These are phyloP conservation scores for Fusarium nodosum DNA, from an alignment of 2,329 filamentous ascomycete genomes.

Conservation along the genomic window DNA sequence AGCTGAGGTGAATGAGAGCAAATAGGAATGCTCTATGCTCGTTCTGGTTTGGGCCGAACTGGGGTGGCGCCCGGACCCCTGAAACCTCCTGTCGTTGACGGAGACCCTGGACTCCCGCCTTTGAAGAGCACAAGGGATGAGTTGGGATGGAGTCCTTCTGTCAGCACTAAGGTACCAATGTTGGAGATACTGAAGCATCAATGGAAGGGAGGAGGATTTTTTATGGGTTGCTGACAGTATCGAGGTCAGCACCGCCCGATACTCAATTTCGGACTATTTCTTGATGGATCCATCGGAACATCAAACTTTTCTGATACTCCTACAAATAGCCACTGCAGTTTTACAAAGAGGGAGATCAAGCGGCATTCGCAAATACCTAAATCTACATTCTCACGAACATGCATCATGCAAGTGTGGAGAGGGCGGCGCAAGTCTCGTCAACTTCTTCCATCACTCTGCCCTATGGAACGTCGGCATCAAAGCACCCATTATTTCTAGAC, in stretches of 20 bases:
- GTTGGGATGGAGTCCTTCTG: slow-evolving; percentile 15
- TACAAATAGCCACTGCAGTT: neutral
- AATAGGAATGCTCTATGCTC: slow-evolving; percentile 17
- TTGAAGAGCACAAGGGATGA: slow-evolving; percentile 2
- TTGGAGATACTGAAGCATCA: slow-evolving; percentile 18
- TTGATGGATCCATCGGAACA: neutral
- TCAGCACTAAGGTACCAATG: slow-evolving; percentile 27
- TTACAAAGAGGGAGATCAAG: neutral
- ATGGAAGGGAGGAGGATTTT: neutral
- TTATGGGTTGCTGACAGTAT: slow-evolving; percentile 3
- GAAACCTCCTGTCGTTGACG: slow-evolving; percentile 18
- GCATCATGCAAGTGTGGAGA: slow-evolving; percentile 18
- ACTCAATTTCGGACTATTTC: neutral
- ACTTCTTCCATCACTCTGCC: slow-evolving; percentile 30
- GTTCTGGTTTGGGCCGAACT: slow-evolving; percentile 22
- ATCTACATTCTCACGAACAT: slow-evolving; percentile 11
- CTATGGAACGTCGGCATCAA: slow-evolving; percentile 37
- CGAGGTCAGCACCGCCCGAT: neutral
- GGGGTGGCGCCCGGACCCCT: slow-evolving; percentile 28
- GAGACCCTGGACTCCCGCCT: slow-evolving; percentile 32
- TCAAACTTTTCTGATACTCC: neutral
- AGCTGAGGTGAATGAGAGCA: slow-evolving; percentile 24
- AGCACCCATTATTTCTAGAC: slow-evolving; percentile 14
- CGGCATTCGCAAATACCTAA: neutral
- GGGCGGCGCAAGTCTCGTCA: slow-evolving; percentile 32